These are phyloP conservation scores for Pezicula neosporulosa DNA, from an alignment of 2,329 filamentous ascomycete genomes.

Conservation along the genomic window DNA sequence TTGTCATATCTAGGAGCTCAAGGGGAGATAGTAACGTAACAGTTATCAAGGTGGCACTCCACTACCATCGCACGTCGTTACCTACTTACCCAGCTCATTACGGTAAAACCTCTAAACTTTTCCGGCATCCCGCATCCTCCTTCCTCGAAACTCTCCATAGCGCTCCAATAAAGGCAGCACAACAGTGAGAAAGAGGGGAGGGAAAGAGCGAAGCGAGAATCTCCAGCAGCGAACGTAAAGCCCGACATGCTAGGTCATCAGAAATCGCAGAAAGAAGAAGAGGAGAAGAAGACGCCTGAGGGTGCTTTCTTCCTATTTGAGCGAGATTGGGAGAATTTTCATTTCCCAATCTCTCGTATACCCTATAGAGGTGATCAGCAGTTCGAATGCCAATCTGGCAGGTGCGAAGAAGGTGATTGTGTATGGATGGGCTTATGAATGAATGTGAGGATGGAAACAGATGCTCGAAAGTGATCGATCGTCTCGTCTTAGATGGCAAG, in stretches of 20 bases:
- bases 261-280: background rate
- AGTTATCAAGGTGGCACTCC: too few species aligned
- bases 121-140: too few species aligned
- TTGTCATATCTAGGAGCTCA: too few species aligned
- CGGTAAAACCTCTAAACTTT: too few species aligned
- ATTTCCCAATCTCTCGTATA: too few species aligned
- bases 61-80: too few species aligned
- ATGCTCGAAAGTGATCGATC: background rate
- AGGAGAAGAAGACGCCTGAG: conserved; percentile 16
- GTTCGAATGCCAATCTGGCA: background rate
- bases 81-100: too few species aligned
- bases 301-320: conserved; percentile 5
- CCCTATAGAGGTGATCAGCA: background rate
- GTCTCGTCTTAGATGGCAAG: background rate
- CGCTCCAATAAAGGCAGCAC: conserved; percentile 41
- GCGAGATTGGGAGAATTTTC: background rate
- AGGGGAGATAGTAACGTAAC: too few species aligned
- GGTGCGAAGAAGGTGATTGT: background rate
- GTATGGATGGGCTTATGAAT: background rate
- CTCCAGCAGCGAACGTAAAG: conserved; percentile 14
- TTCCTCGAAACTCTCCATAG: conserved; percentile 40
- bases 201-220: conserved; percentile 11
- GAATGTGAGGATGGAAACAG: background rate
- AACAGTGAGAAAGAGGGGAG: conserved; percentile 50
- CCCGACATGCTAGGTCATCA: conserved; percentile 8